These are phyloP conservation scores for Rusavskia elegans DNA, from an alignment of 495 filamentous ascomycete species.

Conservation along the genomic window DNA sequence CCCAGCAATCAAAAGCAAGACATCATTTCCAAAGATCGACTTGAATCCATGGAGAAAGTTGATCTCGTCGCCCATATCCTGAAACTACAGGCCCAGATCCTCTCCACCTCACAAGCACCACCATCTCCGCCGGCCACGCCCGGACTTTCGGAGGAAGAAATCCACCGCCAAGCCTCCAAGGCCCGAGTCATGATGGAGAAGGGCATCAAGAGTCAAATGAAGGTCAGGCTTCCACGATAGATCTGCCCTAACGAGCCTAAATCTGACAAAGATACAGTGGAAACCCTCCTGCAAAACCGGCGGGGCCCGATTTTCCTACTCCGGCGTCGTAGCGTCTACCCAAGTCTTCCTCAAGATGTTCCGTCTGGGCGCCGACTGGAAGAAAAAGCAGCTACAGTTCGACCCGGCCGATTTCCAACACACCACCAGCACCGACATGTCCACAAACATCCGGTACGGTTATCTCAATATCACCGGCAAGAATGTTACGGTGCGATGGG, in stretches of 20 bases:
- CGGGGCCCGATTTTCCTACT: not conserved
- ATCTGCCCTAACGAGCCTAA: not conserved
- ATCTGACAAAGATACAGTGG: not conserved
- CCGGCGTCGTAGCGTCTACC: not conserved
- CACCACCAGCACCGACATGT: not conserved
- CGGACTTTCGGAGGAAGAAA: not conserved
- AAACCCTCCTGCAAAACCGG: slow-evolving; percentile 1
- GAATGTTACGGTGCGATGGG: slow-evolving; percentile 1
- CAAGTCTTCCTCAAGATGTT: not conserved
- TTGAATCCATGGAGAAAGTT: not conserved
- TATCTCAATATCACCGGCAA: not conserved
- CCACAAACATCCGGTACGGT: not conserved
- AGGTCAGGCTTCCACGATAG: not conserved
- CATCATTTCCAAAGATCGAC: not conserved
- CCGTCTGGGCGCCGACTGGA: not conserved
- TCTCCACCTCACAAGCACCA: not conserved
- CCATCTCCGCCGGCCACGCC: not conserved
- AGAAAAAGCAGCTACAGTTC: not conserved
- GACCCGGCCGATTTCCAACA: not conserved
- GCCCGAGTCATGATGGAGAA: not conserved
- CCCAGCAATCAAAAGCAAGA: not conserved
- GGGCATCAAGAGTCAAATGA: slow-evolving; percentile 3
- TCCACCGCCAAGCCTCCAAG: not conserved
- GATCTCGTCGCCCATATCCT: not conserved
- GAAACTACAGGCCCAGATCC: not conserved